These are phyloP conservation scores for Fusarium albosuccineum DNA, from an alignment of 2,329 filamentous ascomycete species.

Conservation along the genomic window DNA sequence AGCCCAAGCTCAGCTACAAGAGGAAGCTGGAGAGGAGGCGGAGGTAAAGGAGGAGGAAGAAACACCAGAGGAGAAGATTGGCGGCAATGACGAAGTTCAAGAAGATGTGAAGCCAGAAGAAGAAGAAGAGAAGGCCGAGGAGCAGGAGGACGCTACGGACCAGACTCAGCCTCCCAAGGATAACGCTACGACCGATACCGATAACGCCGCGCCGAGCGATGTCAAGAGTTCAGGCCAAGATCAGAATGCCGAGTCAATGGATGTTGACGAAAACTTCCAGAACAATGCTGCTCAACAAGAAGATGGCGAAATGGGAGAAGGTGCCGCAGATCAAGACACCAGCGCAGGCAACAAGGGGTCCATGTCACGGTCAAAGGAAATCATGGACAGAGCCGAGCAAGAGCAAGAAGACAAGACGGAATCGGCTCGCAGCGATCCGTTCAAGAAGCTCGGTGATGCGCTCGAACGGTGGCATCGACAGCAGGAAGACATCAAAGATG, in stretches of 20 bases:
- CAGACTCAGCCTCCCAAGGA: conserved; percentile 56
- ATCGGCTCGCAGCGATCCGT: conserved; percentile 72
- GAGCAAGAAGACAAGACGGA: conserved; percentile 59
- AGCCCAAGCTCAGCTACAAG: conserved; percentile 53
- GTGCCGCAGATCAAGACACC: conserved; percentile 73
- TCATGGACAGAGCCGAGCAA: conserved; percentile 60
- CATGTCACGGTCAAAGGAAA: conserved; percentile 62
- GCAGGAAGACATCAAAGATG: conserved; percentile 82
- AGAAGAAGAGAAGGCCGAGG: conserved; percentile 67
- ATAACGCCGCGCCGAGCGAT: conserved; percentile 74
- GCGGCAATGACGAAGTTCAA: conserved; percentile 60
- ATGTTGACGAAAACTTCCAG: conserved; percentile 72
- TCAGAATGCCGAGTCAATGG: conserved; percentile 72
- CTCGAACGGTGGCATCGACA: conserved; percentile 93
- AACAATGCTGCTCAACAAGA: conserved; percentile 74
- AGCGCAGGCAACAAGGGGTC: conserved; percentile 73
- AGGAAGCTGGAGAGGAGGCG: conserved; percentile 53
- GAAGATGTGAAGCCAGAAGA: conserved; percentile 59
- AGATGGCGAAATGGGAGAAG: conserved; percentile 74
- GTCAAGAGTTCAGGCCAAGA: conserved; percentile 74
- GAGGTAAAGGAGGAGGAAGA: conserved; percentile 72
- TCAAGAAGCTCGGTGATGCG: conserved; percentile 94
- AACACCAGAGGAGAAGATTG: conserved; percentile 61
- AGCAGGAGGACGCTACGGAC: conserved; percentile 64
- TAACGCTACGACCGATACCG: conserved; percentile 65